A percentile compares a stretch with the other conserved stretches of the same genome.
These are phyloP conservation scores for Azolla pinnata DNA, from an alignment of 75 land plant genomes.

Conservation along the genomic window DNA sequence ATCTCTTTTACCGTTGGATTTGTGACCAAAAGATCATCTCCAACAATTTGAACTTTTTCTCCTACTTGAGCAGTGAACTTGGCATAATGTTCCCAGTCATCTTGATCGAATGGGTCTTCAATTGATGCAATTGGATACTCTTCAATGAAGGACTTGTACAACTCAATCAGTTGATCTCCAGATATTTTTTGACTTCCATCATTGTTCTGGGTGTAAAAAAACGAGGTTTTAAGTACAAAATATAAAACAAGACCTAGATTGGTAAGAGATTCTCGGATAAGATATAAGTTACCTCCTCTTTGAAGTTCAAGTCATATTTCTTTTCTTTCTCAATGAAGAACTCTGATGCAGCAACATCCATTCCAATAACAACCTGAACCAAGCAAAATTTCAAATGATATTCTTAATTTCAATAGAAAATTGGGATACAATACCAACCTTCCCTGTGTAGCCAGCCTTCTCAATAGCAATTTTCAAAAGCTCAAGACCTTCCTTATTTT, in stretches of 20 bases:
- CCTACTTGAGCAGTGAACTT: slow-evolving; percentile 71
- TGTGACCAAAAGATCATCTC: slow-evolving; percentile 95
- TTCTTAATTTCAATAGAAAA: neutral
- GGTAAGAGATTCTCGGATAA: neutral
- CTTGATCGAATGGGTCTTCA: slow-evolving; percentile 98
- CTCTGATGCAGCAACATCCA: slow-evolving; percentile 99
- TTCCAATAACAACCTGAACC: slow-evolving; percentile 91
- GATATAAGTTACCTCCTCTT: slow-evolving; percentile 54
- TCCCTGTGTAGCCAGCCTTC: slow-evolving; percentile 92
- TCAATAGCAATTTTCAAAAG: slow-evolving; percentile 88
- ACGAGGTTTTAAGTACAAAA: neutral
- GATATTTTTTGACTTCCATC: slow-evolving; percentile 87
- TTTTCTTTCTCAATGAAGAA: slow-evolving; percentile 66
- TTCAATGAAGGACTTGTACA: slow-evolving; percentile 75
- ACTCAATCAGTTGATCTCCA: slow-evolving; percentile 66
- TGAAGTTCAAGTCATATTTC: slow-evolving; percentile 90
- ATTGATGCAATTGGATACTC: slow-evolving; percentile 94
- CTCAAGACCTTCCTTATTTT: slow-evolving; percentile 93
- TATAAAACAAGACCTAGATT: neutral
- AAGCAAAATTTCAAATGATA: neutral
- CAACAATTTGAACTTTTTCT: slow-evolving; percentile 82
- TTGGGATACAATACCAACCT: too few relatives aligned
- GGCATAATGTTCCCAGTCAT: slow-evolving; percentile 89
- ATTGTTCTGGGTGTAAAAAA: slow-evolving; percentile 45
- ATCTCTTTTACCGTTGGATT: slow-evolving; percentile 80